Conservation (phyloP, 2,329 filamentous ascomycete species). For the Paraconiothyrium sp. region DNA sequence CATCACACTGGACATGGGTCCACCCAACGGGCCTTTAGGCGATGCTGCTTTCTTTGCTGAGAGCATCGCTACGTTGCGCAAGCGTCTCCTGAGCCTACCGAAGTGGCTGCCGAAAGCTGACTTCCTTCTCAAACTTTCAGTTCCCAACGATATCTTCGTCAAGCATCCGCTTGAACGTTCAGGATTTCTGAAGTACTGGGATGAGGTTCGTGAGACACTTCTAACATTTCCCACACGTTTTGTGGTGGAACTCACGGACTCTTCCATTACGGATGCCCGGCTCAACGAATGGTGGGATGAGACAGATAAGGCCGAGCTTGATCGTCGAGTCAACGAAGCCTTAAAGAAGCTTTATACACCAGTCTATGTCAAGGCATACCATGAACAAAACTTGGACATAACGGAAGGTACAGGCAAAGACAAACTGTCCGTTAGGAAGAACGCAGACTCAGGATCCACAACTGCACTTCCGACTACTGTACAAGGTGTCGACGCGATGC, state of each 20-base stretch:
- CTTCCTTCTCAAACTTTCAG: background rate
- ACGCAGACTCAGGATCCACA: background rate
- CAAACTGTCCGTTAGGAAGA: background rate
- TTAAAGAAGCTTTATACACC: background rate
- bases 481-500: background rate
- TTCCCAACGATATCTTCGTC: background rate
- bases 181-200: background rate
- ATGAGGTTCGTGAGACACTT: background rate
- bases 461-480: background rate
- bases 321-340: background rate
- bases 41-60: background rate
- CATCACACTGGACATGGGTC: background rate
- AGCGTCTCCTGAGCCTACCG: background rate
- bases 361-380: background rate
- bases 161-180: background rate
- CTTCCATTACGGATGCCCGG: background rate
- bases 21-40: background rate
- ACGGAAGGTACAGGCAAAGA: background rate
- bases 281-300: background rate
- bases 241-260: background rate
- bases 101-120: background rate
- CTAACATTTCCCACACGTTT: background rate
- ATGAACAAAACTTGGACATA: background rate
- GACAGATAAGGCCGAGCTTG: background rate
- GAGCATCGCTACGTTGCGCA: background rate